Evolutionary conservation across 768 basidiomycete species (phyloP), one percentile per base, ranked within the genome.

Genomic region (Mrakia frigida): DNA sequence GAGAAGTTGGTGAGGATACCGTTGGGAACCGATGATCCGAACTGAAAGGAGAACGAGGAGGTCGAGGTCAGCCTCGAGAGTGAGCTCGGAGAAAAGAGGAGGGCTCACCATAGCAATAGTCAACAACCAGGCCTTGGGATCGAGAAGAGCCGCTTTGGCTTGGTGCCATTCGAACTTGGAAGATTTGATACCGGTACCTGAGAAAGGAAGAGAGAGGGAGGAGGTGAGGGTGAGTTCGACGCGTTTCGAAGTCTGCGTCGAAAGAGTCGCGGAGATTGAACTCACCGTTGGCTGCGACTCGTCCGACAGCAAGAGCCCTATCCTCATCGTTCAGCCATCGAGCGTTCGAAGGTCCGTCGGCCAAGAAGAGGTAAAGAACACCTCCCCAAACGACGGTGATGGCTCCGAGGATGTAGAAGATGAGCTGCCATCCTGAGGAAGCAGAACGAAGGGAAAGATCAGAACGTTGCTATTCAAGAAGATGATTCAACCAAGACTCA

Each of bases 1-100:
- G 79, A 80, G 73, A 83, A 84, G 80, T 82, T 82, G 79, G 82
- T 82, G 13, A 84, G 77, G 46, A 84, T 81, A 68, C 83, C 83
- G 79, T 83, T 84, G 61, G 83, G 82, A 6, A 84, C 80, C 9
- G 79, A 80, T 16, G 80, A 79, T 31, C 77, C 80, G 74, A 67
- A 39, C 50, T 68, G 37, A 52, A 16, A 28, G 70, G 35, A n/a
- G n/a, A 28, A 11, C 0, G 50, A 9, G 21, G 28, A 39, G 37
- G 25, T n/a, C 60, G n/a, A 25, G 50, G 43, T 21, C 11, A 39
- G 52, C 4, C n/a, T 50, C 28, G 70, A 59, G 52, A 39, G 37
- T 14, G 6, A 50, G 2, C 16, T 4, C 4, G 9, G 14, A 14
- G 43, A 46, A 46, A 16, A 16, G 21, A 2, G 46, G 13, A 50